Evolutionary conservation across 2,329 filamentous ascomycete genomes (phyloP), one percentile per base, ranked within the genome.

Genomic region (Colletotrichum tofieldiae): DNA sequence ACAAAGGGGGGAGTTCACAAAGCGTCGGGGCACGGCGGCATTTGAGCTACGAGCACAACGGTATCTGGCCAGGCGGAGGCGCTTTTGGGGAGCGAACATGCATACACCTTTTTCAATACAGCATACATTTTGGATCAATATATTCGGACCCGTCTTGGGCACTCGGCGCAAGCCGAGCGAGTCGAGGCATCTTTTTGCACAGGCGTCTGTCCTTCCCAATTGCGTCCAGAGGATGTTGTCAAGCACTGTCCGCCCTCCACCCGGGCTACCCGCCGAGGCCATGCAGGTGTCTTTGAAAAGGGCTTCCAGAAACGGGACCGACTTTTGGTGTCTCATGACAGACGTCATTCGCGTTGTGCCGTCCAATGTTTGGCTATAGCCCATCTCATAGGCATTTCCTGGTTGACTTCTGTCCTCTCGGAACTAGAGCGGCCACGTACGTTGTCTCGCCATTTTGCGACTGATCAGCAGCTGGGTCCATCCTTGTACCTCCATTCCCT

Each of bases 41-140:
- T 64, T 41, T 49, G 59, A 69, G 65, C 69, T 64, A 64, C 69
- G 69, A 72, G 65, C 52, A 68, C 59, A 41, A 72, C 70, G 65
- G 70, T 55, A 69, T 65, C 65, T 65, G 65, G 70, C 70, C 70
- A 64, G 54, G 54, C 70, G 54, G 70, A 69, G 70, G 65, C 70
- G 70, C 70, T 72, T 72, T 61, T 45, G 32, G 58, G 69, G 45
- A 60, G 65, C 54, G 59, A 26, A 64, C 56, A 64, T 65, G 65
- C 70, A 72, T 72, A 69, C 52, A 26, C 54, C 43, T 63, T 67
- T 68, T 59, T 11, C 60, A 65, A 60, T 55, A 72, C 69, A 72
- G 65, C 69, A 72, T 72, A 63, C 35, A 71, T 54, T 66, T 69
- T 72, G 65, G 59, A 60, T 69, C 49, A 64, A 65, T 69, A 64